Base-by-base conservation (phyloP, 768 basidiomycete genomes). In the Auriculariales sp. region DNA sequence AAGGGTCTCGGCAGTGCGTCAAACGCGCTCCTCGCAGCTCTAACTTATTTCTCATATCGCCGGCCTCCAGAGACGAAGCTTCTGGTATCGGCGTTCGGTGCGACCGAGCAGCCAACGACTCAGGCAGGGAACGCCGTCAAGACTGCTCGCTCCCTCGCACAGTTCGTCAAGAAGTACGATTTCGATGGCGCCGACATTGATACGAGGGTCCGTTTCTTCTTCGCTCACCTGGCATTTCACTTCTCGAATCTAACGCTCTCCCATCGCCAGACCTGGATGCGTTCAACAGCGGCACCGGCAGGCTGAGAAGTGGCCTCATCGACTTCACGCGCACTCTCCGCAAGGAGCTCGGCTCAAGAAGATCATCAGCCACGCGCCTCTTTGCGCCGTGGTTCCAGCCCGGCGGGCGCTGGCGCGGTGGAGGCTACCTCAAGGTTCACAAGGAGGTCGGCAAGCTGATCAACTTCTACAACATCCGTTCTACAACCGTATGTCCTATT, bases 251-350 rank as follows among this genome's bases (percentile, higher is more conserved):
- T 34, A 11, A n/a, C n/a, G n/a, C n/a, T n/a, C n/a, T n/a, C n/a
- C n/a, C n/a, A n/a, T n/a, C 17, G 2, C 50, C 81, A 76, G 81
- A 83, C 56, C 80, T 83, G 55, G 62, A 66, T 54, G 79, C 81
- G 0, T 71, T 81, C 51, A 65, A 78, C 17, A 11, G 11, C 33
- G 17, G 33, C 33, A 34, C 17, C 33, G 76, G 73, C 9, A 55
- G 11, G 81, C 77, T 2, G 80, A 81, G 63, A 31, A 58, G 3
- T 69, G 67, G 68, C 67, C 58, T 69, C 6, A 64, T 61, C 30
- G 58, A 61, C 11, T 67, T 67, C 59, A 69, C 67, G 12, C 52
- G 54, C 47, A 61, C 65, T 48, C 59, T 69, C 4, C 60, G 67
- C 25, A 51, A 52, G 28, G 61, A 66, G 57, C 62, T 69, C 17